Evolutionary conservation across 768 basidiomycete species (phyloP).

Genomic region (Kwoniella europaea): DNA sequence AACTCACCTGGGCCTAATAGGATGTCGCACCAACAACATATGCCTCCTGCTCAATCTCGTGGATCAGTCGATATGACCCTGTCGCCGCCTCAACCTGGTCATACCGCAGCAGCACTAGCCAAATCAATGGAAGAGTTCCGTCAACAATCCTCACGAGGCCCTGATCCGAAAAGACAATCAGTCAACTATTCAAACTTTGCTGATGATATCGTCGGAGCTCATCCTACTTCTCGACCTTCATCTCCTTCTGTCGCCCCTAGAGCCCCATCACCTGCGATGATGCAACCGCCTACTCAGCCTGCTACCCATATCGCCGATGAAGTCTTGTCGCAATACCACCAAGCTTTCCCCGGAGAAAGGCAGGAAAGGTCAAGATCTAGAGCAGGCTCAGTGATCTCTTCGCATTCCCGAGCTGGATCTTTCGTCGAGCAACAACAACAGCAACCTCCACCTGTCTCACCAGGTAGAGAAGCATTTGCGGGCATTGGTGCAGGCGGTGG

Average conservation of each 20-base stretch:
- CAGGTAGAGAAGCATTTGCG: conserved; percentile 66
- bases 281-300: conserved; percentile 65
- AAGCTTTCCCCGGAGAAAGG: conserved; percentile 82
- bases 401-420: conserved; percentile 46
- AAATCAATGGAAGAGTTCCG: conserved; percentile 60
- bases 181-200: conserved; percentile 77
- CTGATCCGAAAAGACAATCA: conserved; percentile 38
- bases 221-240: conserved; percentile 73
- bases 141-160: conserved; percentile 37
- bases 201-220: conserved; percentile 75
- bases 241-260: conserved; percentile 63
- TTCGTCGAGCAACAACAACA: conserved; percentile 43
- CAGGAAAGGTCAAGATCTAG: conserved; percentile 39
- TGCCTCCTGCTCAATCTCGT: conserved; percentile 23
- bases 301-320: conserved; percentile 66
- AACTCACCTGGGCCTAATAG: conserved; percentile 48
- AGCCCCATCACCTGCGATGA: conserved; percentile 66
- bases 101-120: conserved; percentile 58
- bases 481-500: conserved; percentile 72
- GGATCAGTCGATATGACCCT: conserved; percentile 46
- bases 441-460: conserved; percentile 46
- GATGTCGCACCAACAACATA: conserved; percentile 41
- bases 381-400: conserved; percentile 31
- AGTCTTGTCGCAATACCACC: conserved; percentile 77
- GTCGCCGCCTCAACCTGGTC: conserved; percentile 54